phyloP scores from a whole-genome alignment of 345 rosid species.

The Populus davidiana region DNA sequence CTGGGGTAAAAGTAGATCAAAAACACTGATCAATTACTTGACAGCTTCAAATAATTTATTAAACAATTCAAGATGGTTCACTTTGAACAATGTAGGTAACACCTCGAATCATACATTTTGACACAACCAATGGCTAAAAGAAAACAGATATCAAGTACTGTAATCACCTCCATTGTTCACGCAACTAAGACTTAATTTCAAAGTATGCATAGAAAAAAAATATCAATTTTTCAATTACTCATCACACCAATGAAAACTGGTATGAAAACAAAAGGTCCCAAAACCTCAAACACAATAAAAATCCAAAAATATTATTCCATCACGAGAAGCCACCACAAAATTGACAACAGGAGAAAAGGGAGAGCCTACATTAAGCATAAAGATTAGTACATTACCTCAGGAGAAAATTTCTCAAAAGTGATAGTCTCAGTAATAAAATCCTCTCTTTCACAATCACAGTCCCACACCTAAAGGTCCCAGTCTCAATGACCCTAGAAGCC shows the following conservation, averaged over 20 bases:
- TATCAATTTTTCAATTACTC: background rate
- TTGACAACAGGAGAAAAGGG: background rate
- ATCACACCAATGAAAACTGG: background rate
- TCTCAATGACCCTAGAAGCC: slow-evolving; percentile 69
- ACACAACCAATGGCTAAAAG: background rate
- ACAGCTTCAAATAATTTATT: background rate
- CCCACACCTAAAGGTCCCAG: slow-evolving; percentile 93
- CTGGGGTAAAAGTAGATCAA: slow-evolving; percentile 35
- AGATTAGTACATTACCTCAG: no score
- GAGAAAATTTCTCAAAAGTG: no score
- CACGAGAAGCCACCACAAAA: background rate
- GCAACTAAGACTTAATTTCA: background rate
- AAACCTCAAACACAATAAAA: background rate
- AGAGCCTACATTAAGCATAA: background rate
- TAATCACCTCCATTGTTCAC: no score
- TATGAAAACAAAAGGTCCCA: background rate
- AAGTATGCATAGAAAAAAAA: background rate
- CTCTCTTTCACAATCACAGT: slow-evolving; percentile 34
- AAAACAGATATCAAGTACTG: background rate
- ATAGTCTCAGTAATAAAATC: no score
- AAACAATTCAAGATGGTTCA: background rate
- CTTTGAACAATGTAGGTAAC: background rate
- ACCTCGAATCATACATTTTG: background rate
- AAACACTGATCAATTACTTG: background rate
- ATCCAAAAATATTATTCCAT: background rate